Evolutionary conservation across 768 basidiomycete genomes (phyloP).

Genomic region (Pisolithus tinctorius): DNA sequence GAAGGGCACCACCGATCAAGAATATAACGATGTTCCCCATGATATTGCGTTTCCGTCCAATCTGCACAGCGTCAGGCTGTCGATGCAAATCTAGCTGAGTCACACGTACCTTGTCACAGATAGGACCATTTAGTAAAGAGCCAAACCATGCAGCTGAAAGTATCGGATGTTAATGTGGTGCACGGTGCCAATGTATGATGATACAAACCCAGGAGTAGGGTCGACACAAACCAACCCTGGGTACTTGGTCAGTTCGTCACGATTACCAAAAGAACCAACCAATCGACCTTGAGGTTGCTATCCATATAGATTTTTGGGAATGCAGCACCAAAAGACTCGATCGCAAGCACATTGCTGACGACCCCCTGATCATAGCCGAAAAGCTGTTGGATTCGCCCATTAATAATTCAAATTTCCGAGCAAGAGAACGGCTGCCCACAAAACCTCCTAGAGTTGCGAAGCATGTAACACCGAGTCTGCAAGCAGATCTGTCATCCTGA

Average conservation of each 20-base stretch:
- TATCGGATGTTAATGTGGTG: conserved; percentile 3
- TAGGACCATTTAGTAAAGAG: conserved; percentile 22
- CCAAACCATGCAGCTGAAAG: conserved; percentile 23
- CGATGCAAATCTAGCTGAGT: not conserved
- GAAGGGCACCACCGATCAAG: conserved; percentile 24
- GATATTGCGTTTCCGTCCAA: conserved; percentile 22
- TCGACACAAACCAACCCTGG: conserved; percentile 28
- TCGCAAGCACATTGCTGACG: conserved; percentile 25
- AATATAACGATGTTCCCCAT: conserved; percentile 24
- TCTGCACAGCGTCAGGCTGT: conserved; percentile 5
- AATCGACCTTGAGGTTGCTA: conserved; percentile 18
- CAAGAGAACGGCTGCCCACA: conserved; percentile 11
- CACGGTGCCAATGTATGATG: not conserved
- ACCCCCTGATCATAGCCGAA: conserved; percentile 30
- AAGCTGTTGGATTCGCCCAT: conserved; percentile 9
- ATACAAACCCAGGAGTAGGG: conserved; percentile 20
- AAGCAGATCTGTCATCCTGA: not conserved
- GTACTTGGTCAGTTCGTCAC: not conserved
- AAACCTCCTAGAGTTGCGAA: conserved; percentile 28
- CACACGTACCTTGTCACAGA: conserved; percentile 23
- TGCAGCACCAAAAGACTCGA: conserved; percentile 27
- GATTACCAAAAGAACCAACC: not conserved
- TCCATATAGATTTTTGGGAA: conserved; percentile 26
- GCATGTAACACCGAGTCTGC: conserved; percentile 24
- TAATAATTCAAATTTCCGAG: not conserved